phyloP scores from a whole-genome alignment of 441 rosid species.

The Gossypium schwendimanii region DNA sequence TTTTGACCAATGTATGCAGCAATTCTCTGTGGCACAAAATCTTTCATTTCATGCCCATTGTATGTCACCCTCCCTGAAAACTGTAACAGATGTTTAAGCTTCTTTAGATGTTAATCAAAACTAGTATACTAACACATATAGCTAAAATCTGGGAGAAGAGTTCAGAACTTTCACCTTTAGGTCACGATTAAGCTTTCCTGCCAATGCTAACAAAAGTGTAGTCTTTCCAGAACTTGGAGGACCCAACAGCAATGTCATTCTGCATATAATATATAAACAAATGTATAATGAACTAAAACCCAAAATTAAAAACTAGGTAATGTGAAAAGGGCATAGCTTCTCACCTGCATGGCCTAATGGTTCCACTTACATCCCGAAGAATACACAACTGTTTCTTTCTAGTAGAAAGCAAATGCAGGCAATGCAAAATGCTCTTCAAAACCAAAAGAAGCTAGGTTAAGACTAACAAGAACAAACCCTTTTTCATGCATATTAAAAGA shows the following conservation, averaged over 20 bases:
- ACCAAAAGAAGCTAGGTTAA: background rate
- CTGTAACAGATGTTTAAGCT: slow-evolving; percentile 5
- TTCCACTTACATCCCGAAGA: slow-evolving; percentile 34
- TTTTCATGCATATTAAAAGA: background rate
- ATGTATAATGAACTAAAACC: background rate
- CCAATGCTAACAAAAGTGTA: slow-evolving; percentile 45
- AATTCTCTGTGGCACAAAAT: slow-evolving; percentile 44
- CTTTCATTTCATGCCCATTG: slow-evolving; percentile 39
- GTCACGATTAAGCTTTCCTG: slow-evolving; percentile 39
- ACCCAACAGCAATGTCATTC: slow-evolving; percentile 51
- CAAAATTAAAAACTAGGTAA: background rate
- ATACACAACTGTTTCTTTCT: slow-evolving; percentile 24
- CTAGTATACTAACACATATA: background rate
- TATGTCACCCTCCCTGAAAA: slow-evolving; percentile 37
- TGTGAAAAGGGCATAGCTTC: background rate
- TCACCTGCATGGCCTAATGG: slow-evolving; percentile 37
- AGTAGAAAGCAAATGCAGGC: slow-evolving; percentile 21
- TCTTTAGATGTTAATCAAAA: background rate
- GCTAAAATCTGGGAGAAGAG: background rate
- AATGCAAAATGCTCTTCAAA: slow-evolving; percentile 18
- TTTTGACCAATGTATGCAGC: slow-evolving; percentile 43
- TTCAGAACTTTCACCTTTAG: slow-evolving; percentile 28
- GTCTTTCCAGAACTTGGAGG: slow-evolving; percentile 71
- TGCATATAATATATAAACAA: slow-evolving; percentile 11
- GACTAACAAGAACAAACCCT: background rate